Conservation (phyloP, 2,329 filamentous ascomycete species). For the Colletotrichum sp. region DNA sequence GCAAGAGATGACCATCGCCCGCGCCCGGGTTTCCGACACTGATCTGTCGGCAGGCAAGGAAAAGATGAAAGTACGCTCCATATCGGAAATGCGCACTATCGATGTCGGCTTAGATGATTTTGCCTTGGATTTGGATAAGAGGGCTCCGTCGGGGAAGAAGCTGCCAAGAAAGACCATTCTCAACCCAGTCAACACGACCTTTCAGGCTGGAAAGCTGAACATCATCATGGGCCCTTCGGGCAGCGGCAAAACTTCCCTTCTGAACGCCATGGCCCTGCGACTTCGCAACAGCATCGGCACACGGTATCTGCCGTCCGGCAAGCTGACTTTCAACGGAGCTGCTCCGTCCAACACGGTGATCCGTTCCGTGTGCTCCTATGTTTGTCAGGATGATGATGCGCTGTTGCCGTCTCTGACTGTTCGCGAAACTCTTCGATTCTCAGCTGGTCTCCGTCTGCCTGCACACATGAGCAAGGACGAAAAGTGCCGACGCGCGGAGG, state of each 20-base stretch:
- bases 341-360: constrained; percentile 72
- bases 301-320: constrained; percentile 65
- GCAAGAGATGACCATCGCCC: constrained; percentile 73
- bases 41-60: constrained; percentile 75
- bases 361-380: constrained; percentile 75
- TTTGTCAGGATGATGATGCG: constrained; percentile 80
- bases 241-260: constrained; percentile 75
- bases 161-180: constrained; percentile 65
- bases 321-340: constrained; percentile 73
- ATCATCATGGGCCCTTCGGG: constrained; percentile 84
- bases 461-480: constrained; percentile 72
- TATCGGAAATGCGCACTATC: constrained; percentile 62
- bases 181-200: constrained; percentile 69
- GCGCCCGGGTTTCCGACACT: constrained; percentile 61
- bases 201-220: constrained; percentile 72
- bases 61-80: constrained; percentile 62
- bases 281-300: constrained; percentile 67
- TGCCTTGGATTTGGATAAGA: constrained; percentile 68
- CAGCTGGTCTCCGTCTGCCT: constrained; percentile 74
- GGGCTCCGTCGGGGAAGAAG: constrained; percentile 55
- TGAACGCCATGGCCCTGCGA: constrained; percentile 75
- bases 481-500: constrained; percentile 72
- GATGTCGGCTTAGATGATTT: constrained; percentile 70
- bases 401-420: constrained; percentile 77
- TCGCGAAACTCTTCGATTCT: constrained; percentile 74